Base-by-base conservation (phyloP, 352 stramenopile species). In the Phytophthora idaei region DNA sequence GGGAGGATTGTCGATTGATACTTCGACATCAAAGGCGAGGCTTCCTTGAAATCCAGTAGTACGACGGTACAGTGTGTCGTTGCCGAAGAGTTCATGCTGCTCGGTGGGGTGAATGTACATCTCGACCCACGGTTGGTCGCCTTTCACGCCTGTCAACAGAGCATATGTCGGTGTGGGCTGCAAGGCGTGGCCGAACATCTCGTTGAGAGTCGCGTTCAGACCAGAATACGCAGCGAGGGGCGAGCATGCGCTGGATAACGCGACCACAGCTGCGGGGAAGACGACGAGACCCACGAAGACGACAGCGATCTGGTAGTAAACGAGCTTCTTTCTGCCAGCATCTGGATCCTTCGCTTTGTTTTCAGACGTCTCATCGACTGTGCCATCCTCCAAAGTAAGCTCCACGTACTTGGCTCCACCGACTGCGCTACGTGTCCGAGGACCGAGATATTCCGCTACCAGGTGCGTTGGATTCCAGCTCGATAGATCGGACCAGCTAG, bases 31-130 rank as follows among this genome's bases (percentile, higher is more conserved):
- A 37, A 89, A 86, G 11, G 73, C 68, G 15, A 80, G 42, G 1
- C 66, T 31, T 7, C 77, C 80, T n/a, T 80, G 49, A 52, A 87
- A 89, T 1, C 76, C 80, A 2, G 65, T 81, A 14, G 64, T 68
- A 1, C 58, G 51, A 39, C 64, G 57, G 25, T 64, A 72, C 5
- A 72, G 58, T 12, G 64, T 51, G 11, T 71, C 49, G 27, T 66
- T 56, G 8, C 57, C 64, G 27, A 61, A 71, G 10, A 71, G 36
- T 11, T 61, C 25, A 31, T 67, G 51, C 21, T 58, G 57, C 15
- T 69, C 61, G 2, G 61, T 69, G 4, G 61, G 61, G 36, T 69
- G 54, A 32, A 69, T 69, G 45, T 58, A 64, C 61, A 42, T 69
- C 14, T 69, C 61, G 5, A 58, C 54, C 61, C 61, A 69, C 1